These are phyloP conservation scores for Podaxis sp. DNA, from an alignment of 768 basidiomycete genomes.

Conservation along the genomic window DNA sequence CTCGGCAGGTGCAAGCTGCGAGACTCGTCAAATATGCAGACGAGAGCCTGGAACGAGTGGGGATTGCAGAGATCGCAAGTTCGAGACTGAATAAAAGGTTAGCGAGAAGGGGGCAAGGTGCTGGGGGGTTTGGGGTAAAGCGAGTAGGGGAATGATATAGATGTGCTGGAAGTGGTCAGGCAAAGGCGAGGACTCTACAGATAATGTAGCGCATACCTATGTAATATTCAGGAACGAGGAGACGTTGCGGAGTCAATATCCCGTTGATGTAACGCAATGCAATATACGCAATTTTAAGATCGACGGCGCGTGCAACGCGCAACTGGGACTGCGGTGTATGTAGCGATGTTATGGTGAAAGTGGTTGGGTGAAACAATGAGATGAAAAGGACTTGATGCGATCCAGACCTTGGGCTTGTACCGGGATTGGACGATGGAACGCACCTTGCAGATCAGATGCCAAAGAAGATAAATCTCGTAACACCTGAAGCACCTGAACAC, in stretches of 20 bases:
- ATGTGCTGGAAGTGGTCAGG: slow-evolving; percentile 1
- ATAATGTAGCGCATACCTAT: neutral
- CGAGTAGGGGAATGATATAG: neutral
- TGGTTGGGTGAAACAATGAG: neutral
- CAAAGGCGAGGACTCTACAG: neutral
- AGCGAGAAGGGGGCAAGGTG: neutral
- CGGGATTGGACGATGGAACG: neutral
- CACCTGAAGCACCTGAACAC: neutral
- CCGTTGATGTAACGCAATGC: neutral
- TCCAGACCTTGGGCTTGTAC: neutral
- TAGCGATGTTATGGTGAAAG: neutral
- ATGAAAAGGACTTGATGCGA: neutral
- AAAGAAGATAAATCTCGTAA: neutral
- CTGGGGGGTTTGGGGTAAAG: neutral
- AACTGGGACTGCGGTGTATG: neutral
- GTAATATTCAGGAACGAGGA: neutral
- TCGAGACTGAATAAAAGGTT: neutral
- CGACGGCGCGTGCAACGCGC: neutral
- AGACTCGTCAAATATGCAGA: neutral
- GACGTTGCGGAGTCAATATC: neutral
- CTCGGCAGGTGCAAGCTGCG: neutral
- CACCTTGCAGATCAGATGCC: neutral
- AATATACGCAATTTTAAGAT: neutral
- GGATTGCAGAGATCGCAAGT: neutral
- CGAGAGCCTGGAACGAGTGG: neutral